Base-by-base conservation (phyloP, 768 basidiomycete genomes). In the Exsudoporus frostii region DNA sequence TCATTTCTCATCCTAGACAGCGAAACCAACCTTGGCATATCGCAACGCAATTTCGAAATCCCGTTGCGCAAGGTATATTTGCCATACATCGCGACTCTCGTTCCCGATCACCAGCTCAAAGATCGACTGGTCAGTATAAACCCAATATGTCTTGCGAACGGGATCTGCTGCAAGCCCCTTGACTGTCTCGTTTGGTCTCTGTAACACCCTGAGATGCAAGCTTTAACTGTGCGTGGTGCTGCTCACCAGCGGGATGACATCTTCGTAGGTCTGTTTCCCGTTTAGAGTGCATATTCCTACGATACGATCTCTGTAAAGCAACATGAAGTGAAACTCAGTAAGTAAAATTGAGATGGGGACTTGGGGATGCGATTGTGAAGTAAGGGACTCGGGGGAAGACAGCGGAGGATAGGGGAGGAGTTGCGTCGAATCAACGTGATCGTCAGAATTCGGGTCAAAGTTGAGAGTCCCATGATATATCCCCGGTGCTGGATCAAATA, bases 11-110 rank as follows among this genome's bases (percentile, higher is more conserved):
- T 27, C 24, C 15, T 3, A 7, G 17, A 22, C 24, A 42, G 32
- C 11, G 38, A 37, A 38, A 59, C 77, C 27, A 40, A 90, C 96
- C 78, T 91, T 92, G 22, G 92, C 82, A 71, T 90, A 90, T 51
- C 79, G 76, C 50, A 96, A 71, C 0, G 96, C 92, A 1, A 79
- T 69, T n/a, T 91, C 88, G 59, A 83, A 93, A 48, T 86, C 81
- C 3, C 79, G 83, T 61, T 88, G 84, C 48, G 86, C 81, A 9
- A 98, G 77, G 69, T 90, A 92, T 49, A 94, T 85, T 64, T 85
- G 84, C 97, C 97, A 99, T 8, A 99, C 86, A 65, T 98, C 91
- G 11, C 95, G 82, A 64, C 90, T 90, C 73, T 99, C 97, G 61
- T 95, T 92, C 8, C 78, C 78, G 11, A 91, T 79, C 7, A 87